Evolutionary conservation across 139 green algal genomes (phyloP).

Genomic region (Auxenochlorella pyrenoidosa): DNA sequence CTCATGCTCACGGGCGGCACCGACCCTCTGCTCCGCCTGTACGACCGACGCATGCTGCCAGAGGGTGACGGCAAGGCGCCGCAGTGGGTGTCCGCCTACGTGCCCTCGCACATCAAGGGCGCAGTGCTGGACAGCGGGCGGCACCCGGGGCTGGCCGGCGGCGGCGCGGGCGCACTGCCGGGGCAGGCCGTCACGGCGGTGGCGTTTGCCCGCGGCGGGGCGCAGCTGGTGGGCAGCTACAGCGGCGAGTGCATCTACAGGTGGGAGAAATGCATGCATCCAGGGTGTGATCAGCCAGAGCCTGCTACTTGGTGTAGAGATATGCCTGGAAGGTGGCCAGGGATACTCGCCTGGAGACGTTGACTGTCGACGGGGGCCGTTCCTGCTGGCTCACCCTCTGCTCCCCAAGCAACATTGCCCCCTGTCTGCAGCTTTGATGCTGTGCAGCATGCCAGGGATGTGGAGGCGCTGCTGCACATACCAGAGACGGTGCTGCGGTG

Average conservation of each 20-base stretch:
- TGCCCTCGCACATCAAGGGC: constrained; percentile 37
- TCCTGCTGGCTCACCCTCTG: no score
- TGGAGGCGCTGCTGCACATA: constrained; percentile 34
- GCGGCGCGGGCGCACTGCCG: not conserved
- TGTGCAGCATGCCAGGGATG: constrained; percentile 4
- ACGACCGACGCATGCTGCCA: constrained; percentile 51
- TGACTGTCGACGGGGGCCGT: no score
- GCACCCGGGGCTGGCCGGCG: not conserved
- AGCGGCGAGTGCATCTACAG: constrained; percentile 25
- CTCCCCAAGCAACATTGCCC: no score
- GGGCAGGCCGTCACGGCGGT: constrained; percentile 21
- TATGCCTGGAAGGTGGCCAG: no score
- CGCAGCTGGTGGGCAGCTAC: constrained; percentile 34
- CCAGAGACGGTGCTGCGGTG: constrained; percentile 28
- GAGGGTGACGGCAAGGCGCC: not conserved
- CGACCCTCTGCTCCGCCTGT: constrained; percentile 42
- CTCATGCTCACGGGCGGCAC: constrained; percentile 51
- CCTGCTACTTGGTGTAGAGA: no score
- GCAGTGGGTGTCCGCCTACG: constrained; percentile 42
- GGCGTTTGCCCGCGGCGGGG: constrained; percentile 31
- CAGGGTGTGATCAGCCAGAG: no score
- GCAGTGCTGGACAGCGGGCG: constrained; percentile 6
- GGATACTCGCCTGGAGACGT: no score
- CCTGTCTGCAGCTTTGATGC: constrained; percentile 5
- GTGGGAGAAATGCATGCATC: no score